Conservation (phyloP, 352 stramenopile species). For the Phytopythium cucurbitacearum region DNA sequence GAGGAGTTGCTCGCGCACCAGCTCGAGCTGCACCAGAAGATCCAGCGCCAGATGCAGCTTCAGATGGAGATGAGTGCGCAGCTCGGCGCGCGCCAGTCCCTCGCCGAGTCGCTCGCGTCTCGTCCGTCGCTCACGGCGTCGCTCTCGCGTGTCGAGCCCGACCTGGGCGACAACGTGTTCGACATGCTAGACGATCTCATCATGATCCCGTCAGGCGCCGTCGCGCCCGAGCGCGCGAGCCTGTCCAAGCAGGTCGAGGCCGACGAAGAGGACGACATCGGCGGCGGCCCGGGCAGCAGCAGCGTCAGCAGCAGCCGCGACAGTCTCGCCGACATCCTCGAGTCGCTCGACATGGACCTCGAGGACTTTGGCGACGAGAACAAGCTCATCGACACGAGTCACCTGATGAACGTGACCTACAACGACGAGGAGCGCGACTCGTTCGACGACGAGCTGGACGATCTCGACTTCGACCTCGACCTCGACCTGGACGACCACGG, state of each 20-base stretch:
- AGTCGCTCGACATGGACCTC: conserved; percentile 82
- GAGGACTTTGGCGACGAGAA: conserved; percentile 67
- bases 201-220: conserved; percentile 60
- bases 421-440: conserved; percentile 45
- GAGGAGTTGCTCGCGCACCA: conserved; percentile 78
- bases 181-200: conserved; percentile 88
- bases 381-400: conserved; percentile 26
- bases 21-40: conserved; percentile 78
- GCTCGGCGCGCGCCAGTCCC: conserved; percentile 37
- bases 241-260: conserved; percentile 51
- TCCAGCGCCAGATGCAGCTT: conserved; percentile 84
- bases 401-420: conserved; percentile 15
- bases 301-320: conserved; percentile 43
- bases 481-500: conserved; percentile 47
- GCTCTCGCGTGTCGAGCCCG: conserved; percentile 68
- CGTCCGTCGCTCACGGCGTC: conserved; percentile 54
- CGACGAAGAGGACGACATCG: conserved; percentile 22
- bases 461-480: conserved; percentile 41
- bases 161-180: conserved; percentile 82
- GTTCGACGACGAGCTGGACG: conserved; percentile 50
- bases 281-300: conserved; percentile 16
- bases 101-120: conserved; percentile 6
- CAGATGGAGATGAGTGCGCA: conserved; percentile 85
- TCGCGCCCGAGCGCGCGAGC: conserved; percentile 51
- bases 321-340: conserved; percentile 78